A percentile compares a stretch with the other conserved stretches of the same genome.
phyloP scores from a whole-genome alignment of 1,284 basidiomycete genomes.

The Anthracocystis setariae region DNA sequence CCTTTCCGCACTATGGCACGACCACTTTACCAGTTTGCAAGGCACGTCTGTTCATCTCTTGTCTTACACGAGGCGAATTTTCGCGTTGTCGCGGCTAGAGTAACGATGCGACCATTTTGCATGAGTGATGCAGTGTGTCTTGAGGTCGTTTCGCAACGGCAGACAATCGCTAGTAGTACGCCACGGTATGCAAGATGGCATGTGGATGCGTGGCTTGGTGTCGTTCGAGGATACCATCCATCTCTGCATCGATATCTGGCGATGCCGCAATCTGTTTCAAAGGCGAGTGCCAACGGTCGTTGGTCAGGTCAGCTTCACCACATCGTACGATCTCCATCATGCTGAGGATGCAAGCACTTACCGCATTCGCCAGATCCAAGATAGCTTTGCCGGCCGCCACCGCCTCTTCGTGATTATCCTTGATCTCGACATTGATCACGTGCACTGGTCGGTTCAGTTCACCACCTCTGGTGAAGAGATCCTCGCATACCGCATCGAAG shows the following conservation, averaged over 20 bases:
- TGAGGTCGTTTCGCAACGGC: not conserved
- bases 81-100: too few relatives aligned
- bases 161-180: constrained; percentile 46
- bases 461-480: constrained; percentile 85
- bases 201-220: constrained; percentile 93
- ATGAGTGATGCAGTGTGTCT: too few relatives aligned
- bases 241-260: constrained; percentile 88
- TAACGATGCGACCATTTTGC: too few relatives aligned
- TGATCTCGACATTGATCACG: constrained; percentile 97
- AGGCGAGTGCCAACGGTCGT: not conserved
- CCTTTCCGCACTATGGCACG: too few relatives aligned
- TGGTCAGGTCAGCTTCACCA: not conserved
- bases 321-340: too few relatives aligned
- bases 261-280: constrained; percentile 80
- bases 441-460: constrained; percentile 94
- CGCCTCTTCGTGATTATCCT: constrained; percentile 98
- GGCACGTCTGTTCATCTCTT: too few relatives aligned
- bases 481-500: constrained; percentile 98
- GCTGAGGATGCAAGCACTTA: constrained; percentile 70
- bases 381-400: constrained; percentile 94
- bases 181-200: constrained; percentile 82
- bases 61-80: too few relatives aligned
- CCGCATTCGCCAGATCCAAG: constrained; percentile 87
- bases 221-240: constrained; percentile 81
- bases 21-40: too few relatives aligned